phyloP scores from a whole-genome alignment of 2,329 filamentous ascomycete genomes.

The Tolypocladium album region DNA sequence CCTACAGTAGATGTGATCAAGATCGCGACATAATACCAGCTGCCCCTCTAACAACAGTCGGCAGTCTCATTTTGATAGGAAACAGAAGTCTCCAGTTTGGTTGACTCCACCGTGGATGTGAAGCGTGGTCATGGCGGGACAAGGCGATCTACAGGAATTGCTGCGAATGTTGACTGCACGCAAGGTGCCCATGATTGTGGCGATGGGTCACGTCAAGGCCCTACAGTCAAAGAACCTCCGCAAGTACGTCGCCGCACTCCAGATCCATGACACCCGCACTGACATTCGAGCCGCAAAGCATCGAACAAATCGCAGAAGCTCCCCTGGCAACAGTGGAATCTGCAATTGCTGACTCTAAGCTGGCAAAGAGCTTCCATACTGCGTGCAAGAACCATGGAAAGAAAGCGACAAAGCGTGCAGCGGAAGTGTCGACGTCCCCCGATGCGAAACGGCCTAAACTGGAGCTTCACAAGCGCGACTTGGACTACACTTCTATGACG shows the following conservation, averaged over 20 bases:
- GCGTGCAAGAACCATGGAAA: constrained; percentile 45
- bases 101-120: not conserved
- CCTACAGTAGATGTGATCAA: not conserved
- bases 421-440: constrained; percentile 8
- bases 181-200: constrained; percentile 47
- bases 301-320: constrained; percentile 43
- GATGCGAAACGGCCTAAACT: constrained; percentile 20
- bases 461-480: constrained; percentile 20
- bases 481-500: constrained; percentile 29
- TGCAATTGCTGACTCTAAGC: constrained; percentile 36
- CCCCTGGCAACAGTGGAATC: constrained; percentile 30
- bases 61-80: not conserved
- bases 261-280: not conserved
- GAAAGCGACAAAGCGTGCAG: constrained; percentile 20
- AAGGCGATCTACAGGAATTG: constrained; percentile 50
- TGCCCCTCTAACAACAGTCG: not conserved
- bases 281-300: constrained; percentile 23
- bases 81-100: not conserved
- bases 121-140: constrained; percentile 35
- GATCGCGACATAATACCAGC: no score
- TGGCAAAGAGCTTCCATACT: constrained; percentile 38
- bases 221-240: constrained; percentile 43
- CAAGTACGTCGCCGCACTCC: constrained; percentile 30
- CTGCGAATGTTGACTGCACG: constrained; percentile 48
- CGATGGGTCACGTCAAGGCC: constrained; percentile 46